Evolutionary conservation across 2,329 filamentous ascomycete genomes (phyloP), one percentile per base, ranked within the genome.

Genomic region (Penicillium occitanis): DNA sequence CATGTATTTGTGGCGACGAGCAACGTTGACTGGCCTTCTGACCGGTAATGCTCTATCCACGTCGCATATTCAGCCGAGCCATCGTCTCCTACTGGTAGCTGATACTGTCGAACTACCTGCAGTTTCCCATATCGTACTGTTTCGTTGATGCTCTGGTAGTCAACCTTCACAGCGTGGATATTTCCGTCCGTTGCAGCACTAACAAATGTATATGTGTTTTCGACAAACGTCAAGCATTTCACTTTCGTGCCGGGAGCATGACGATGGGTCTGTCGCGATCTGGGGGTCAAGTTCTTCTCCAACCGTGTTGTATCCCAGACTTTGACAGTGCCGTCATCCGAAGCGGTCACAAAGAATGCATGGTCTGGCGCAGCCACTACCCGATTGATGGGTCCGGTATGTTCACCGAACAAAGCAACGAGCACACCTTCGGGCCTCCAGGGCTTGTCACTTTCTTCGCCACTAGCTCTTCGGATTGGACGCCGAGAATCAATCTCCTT

Each of bases 271-370:
- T 96, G 91, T 25, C 94, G 86, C 33, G 95, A 93, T 51, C 93
- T 88, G 72, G 96, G 91, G 0, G 91, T 90, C 60, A 98, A 88
- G 74, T 97, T 98, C 53, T 93, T 90, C 78, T 99, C 95, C 6
- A 99, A 84, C 28, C 95, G 87, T 30, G 88, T 89, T 30, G 92
- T 90, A 78, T 99, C 95, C 95, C 95, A 99, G 5, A 99, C 86
- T 74, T 92, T 96, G 65, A 97, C 91, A 6, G 87, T 88, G 2
- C 95, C 92, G 77, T 99, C 95, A 73, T 97, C 92, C 10, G 93
- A 94, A 6, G 89, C 94, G 0, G 95, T 98, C 65, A 97, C 85
- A 77, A 99, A 99, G 80, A 99, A 99, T 4, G 89, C 82, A 75
- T 99, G 94, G 74, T 99, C 95, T 0, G 94, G 92, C 1, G 95